These are phyloP conservation scores for Nepenthes alata DNA, from an alignment of 179 eudicot genomes.

Conservation along the genomic window DNA sequence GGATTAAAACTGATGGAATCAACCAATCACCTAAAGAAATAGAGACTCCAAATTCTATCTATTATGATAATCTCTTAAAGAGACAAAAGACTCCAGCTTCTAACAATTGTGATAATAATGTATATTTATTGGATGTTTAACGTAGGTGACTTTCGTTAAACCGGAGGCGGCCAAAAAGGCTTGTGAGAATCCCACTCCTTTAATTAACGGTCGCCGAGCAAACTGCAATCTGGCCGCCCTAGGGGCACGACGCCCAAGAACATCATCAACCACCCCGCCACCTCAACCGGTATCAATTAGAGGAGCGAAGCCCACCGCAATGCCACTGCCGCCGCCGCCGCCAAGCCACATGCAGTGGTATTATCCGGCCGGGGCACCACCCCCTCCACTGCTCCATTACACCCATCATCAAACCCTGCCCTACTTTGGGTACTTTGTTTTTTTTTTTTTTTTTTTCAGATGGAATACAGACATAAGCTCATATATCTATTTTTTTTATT, in stretches of 20 bases:
- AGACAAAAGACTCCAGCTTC: too few relatives aligned
- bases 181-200: conserved; percentile 89
- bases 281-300: conserved; percentile 6
- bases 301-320: conserved; percentile 33
- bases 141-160: conserved; percentile 84
- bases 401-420: conserved; percentile 57
- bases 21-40: too few relatives aligned
- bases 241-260: conserved; percentile 71
- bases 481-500: background rate
- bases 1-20: too few relatives aligned
- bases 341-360: conserved; percentile 63
- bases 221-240: conserved; percentile 91
- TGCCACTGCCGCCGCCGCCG: conserved; percentile 23
- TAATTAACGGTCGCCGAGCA: conserved; percentile 83
- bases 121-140: background rate
- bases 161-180: conserved; percentile 84
- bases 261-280: conserved; percentile 14
- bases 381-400: conserved; percentile 35
- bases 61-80: too few relatives aligned
- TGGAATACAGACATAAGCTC: background rate
- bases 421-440: conserved; percentile 33
- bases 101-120: too few relatives aligned
- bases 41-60: too few relatives aligned
- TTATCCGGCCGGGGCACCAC: conserved; percentile 35
- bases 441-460: background rate